Conservation (phyloP, 2,329 filamentous ascomycete species). For the Coniochaeta sp. region DNA sequence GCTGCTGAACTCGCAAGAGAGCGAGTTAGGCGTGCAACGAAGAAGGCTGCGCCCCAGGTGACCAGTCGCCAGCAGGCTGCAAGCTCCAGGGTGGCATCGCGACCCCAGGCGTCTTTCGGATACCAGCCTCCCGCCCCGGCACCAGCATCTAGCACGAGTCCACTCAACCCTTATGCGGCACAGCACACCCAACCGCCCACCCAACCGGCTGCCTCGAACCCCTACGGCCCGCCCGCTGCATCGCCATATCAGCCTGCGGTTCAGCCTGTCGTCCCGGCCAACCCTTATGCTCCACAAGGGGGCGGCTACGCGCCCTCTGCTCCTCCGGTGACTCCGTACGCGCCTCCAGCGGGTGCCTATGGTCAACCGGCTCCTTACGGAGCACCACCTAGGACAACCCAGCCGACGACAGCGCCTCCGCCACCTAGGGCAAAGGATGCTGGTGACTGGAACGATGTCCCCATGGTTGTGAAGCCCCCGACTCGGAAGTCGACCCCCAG, state of each 20-base stretch:
- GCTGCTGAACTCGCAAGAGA: constrained; percentile 81
- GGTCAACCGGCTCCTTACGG: constrained; percentile 25
- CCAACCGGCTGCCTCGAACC: constrained; percentile 17
- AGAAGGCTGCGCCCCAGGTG: constrained; percentile 32
- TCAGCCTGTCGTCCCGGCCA: constrained; percentile 23
- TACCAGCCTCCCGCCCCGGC: constrained; percentile 41
- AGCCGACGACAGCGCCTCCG: constrained; percentile 59
- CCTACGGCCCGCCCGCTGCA: constrained; percentile 16
- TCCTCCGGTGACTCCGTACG: constrained; percentile 38
- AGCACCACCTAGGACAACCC: constrained; percentile 47
- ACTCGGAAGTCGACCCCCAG: constrained; percentile 69
- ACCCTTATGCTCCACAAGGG: constrained; percentile 38
- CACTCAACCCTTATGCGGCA: constrained; percentile 25
- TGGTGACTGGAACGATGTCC: constrained; percentile 91
- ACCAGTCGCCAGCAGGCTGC: constrained; percentile 23
- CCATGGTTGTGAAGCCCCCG: constrained; percentile 72
- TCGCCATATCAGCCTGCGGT: constrained; percentile 28
- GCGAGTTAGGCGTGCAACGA: constrained; percentile 75
- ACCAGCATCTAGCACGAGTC: constrained; percentile 12
- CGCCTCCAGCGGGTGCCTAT: constrained; percentile 37
- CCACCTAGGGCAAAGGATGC: constrained; percentile 64
- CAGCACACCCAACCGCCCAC: constrained; percentile 8
- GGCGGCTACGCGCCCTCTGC: constrained; percentile 11
- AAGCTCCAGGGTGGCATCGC: constrained; percentile 7
- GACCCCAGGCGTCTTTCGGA: constrained; percentile 18